These are phyloP conservation scores for Oxyria digyna DNA, from an alignment of 148 eudicot genomes.

Conservation along the genomic window DNA sequence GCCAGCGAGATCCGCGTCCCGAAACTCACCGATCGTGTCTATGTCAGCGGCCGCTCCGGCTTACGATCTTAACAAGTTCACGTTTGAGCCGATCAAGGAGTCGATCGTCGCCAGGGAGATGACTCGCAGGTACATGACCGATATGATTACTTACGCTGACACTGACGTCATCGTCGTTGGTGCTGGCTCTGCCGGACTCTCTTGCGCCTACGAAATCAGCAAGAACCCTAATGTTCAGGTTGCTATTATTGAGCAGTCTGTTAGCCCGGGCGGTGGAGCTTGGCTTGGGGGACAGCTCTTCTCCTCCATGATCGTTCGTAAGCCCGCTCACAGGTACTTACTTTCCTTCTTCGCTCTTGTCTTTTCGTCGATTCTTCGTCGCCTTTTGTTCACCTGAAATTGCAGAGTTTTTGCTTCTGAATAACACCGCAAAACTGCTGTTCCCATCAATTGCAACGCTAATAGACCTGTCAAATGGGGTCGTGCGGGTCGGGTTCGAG, in stretches of 20 bases:
- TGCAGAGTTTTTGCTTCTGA: background rate
- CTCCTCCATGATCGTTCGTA: constrained; percentile 92
- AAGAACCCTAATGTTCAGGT: constrained; percentile 72
- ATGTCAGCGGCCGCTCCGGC: constrained; percentile 34
- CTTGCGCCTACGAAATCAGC: constrained; percentile 84
- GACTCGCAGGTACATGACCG: constrained; percentile 95
- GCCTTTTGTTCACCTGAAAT: background rate
- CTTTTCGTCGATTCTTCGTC: background rate
- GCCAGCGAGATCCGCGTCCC: background rate
- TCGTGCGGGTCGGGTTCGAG: too few species aligned
- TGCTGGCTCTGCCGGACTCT: constrained; percentile 90
- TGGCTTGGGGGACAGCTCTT: constrained; percentile 97
- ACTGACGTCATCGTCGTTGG: constrained; percentile 88
- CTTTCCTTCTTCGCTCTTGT: background rate
- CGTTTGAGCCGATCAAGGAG: constrained; percentile 74
- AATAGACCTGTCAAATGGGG: too few species aligned
- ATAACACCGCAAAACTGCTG: background rate
- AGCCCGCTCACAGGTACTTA: constrained; percentile 59
- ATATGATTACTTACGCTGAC: constrained; percentile 82
- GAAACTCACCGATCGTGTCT: constrained; percentile 9
- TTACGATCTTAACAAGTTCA: constrained; percentile 45
- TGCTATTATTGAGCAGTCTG: constrained; percentile 87
- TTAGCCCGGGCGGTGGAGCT: constrained; percentile 95
- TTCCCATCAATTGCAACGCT: too few species aligned
- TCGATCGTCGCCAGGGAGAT: constrained; percentile 86